Conservation (phyloP, 2,329 filamentous ascomycete genomes). For the Penicillium oxalicum region DNA sequence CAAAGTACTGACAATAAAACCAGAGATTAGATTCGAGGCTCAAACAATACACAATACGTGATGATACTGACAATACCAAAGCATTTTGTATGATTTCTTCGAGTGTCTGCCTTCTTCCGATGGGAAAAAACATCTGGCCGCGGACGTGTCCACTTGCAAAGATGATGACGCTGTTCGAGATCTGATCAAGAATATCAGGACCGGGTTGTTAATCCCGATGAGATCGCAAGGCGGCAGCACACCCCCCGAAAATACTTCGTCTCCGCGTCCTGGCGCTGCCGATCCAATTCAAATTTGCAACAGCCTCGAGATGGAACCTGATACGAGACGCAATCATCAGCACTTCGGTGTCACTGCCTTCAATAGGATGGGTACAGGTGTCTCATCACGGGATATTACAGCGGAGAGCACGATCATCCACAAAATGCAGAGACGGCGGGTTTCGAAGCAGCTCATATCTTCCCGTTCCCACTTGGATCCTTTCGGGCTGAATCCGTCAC, state of each 20-base stretch:
- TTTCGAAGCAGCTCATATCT: conserved; percentile 15
- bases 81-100: conserved; percentile 11
- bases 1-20: conserved; percentile 6
- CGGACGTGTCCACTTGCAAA: conserved; percentile 11
- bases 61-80: conserved; percentile 7
- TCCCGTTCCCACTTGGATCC: conserved; percentile 14
- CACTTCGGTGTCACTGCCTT: conserved; percentile 11
- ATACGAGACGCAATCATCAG: conserved; percentile 5
- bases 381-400: conserved; percentile 11
- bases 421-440: conserved; percentile 4
- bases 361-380: conserved; percentile 17
- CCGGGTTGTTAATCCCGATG: conserved; percentile 15
- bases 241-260: conserved; percentile 11
- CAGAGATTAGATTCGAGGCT: conserved; percentile 10
- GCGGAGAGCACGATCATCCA: conserved; percentile 7
- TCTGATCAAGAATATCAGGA: conserved; percentile 13
- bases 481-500: conserved; percentile 6
- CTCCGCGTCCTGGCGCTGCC: conserved; percentile 12
- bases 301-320: conserved; percentile 7
- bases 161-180: conserved; percentile 12
- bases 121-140: conserved; percentile 12
- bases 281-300: conserved; percentile 16
- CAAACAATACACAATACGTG: conserved; percentile 5
- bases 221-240: conserved; percentile 15
- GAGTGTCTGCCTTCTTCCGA: conserved; percentile 7